Evolutionary conservation across 768 basidiomycete genomes (phyloP), one percentile per base, ranked within the genome.

Genomic region (Cystobasidium ongulense): DNA sequence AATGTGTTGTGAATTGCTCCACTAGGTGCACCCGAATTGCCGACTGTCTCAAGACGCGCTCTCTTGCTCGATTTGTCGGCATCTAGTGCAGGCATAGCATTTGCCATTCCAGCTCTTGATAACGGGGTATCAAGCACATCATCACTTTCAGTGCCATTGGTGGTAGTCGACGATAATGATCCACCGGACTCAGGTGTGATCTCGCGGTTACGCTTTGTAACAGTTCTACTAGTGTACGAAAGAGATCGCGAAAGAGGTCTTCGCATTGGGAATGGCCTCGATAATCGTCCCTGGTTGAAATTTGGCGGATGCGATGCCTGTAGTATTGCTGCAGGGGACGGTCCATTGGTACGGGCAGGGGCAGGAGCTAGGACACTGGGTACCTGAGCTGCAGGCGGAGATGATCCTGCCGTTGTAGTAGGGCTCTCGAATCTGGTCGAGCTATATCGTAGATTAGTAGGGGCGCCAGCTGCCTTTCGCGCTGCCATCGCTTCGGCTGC

Each of bases 11-110:
- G 39, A 33, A 52, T 41, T 31, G 27, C 65, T 15, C 35, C 17
- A 17, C 21, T 39, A 4, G n/a, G 33, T 17, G 63, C 29, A 4
- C 21, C 41, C 63, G 46, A 17, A 4, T 50, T n/a, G 21, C 15
- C 15, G 3, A 11, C 21, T 21, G 3, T n/a, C n/a, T 50, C 46
- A 50, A 17, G 46, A 21, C 46, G 46, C 3, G 21, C n/a, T n/a
- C 46, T 50, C 46, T 50, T 64, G 35, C 63, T 39, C 33, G 63
- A 64, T n/a, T 36, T 17, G n/a, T n/a, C n/a, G n/a, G n/a, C n/a
- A n/a, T n/a, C n/a, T n/a, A n/a, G n/a, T n/a, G n/a, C n/a, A n/a
- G n/a, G n/a, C n/a, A n/a, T n/a, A n/a, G n/a, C n/a, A n/a, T 36
- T 29, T 11, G 15, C 5, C 15, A 39, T 11, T 39, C 15, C 18